Percentiles rank a stretch among this genome's conserved stretches.
These are phyloP conservation scores for Posidonia oceanica DNA, from an alignment of 116 monocot genomes.

Conservation along the genomic window DNA sequence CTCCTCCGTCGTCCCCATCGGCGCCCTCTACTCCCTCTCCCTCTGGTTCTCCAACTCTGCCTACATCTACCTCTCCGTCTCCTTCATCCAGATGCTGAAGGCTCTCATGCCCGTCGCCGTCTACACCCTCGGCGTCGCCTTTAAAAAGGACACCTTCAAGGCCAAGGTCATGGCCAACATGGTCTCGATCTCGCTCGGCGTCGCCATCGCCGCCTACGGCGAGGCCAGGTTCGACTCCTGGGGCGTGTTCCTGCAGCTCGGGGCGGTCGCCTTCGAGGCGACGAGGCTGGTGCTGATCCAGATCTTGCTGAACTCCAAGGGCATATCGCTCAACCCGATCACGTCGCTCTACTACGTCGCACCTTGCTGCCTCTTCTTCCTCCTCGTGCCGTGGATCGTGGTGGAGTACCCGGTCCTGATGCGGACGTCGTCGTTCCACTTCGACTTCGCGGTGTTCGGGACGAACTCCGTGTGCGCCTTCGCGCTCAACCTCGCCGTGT, in stretches of 20 bases:
- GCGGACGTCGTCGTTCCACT: conserved; percentile 16
- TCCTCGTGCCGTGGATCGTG: conserved; percentile 25
- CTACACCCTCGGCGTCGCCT: conserved; percentile 46
- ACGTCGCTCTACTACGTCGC: conserved; percentile 38
- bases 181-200: conserved; percentile 64
- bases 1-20: conserved; percentile 48
- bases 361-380: conserved; percentile 40
- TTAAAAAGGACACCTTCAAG: conserved; percentile 49
- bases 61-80: conserved; percentile 78
- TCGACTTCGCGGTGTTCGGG: conserved; percentile 28
- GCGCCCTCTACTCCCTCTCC: conserved; percentile 58
- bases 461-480: conserved; percentile 39
- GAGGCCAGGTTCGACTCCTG: conserved; percentile 37
- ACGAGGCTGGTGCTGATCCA: conserved; percentile 43
- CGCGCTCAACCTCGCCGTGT: conserved; percentile 40
- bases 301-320: conserved; percentile 37
- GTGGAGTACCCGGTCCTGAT: conserved; percentile 25
- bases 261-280: conserved; percentile 39
- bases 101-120: conserved; percentile 79
- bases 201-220: conserved; percentile 71
- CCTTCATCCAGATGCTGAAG: conserved; percentile 86
- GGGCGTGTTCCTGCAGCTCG: conserved; percentile 41
- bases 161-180: conserved; percentile 44
- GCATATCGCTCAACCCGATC: conserved; percentile 39
- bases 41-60: conserved; percentile 85